Evolutionary conservation across 495 filamentous ascomycete species (phyloP).

Genomic region (Xylaria intraflava): DNA sequence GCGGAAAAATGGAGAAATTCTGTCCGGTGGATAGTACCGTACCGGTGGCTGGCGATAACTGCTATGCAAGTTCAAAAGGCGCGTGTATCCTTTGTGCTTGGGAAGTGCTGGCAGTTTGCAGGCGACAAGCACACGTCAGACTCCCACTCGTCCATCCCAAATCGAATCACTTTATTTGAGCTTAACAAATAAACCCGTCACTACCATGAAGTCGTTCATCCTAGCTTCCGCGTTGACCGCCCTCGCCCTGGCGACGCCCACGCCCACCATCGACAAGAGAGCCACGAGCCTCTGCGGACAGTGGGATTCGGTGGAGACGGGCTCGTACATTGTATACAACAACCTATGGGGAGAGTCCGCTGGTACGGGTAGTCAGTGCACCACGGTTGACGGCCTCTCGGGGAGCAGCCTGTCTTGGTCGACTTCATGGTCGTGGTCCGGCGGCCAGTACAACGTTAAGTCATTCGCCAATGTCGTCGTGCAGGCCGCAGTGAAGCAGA

Average conservation of each 20-base stretch:
- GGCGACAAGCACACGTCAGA: neutral
- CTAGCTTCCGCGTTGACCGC: conserved; percentile 24
- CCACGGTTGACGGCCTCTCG: conserved; percentile 42
- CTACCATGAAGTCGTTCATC: conserved; percentile 9
- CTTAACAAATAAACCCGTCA: neutral
- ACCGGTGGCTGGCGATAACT: neutral
- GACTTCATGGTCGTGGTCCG: conserved; percentile 53
- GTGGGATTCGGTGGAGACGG: conserved; percentile 38
- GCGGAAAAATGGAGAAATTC: neutral
- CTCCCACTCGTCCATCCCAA: neutral
- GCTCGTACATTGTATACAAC: conserved; percentile 48
- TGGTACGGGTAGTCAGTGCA: conserved; percentile 51
- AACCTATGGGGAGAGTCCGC: conserved; percentile 48
- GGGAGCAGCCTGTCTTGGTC: conserved; percentile 47
- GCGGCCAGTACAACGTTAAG: conserved; percentile 49
- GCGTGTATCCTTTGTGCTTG: neutral
- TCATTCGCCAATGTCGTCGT: conserved; percentile 52
- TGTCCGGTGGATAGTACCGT: neutral
- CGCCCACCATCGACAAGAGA: conserved; percentile 35
- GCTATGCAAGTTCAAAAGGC: neutral
- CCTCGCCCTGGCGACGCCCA: conserved; percentile 33
- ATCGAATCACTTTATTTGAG: neutral
- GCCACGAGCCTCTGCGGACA: conserved; percentile 45
- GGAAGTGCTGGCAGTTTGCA: neutral
- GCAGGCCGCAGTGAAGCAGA: conserved; percentile 35